Base-by-base conservation (phyloP, 768 basidiomycete genomes). In the Russula dissimulans region DNA sequence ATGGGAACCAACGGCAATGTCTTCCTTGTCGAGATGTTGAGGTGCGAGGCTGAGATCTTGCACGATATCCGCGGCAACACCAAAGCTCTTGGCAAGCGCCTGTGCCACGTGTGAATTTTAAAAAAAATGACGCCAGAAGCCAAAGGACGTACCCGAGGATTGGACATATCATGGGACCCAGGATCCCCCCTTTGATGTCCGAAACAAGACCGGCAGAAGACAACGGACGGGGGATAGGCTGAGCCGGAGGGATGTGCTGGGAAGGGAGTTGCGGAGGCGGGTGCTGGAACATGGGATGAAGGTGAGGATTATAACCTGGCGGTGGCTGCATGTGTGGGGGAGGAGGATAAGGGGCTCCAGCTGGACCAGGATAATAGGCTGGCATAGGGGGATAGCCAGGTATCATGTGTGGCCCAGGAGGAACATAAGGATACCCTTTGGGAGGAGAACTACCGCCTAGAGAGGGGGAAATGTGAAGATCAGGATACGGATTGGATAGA, bases 171-270 rank as follows among this genome's bases (percentile, higher is more conserved):
- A 64, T 89, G 84, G 6, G 83, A 80, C 61, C 86, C 81, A 4
- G 91, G 91, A 68, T 92, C 91, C 65, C 84, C 82, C 88, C 89
- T 68, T 84, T 87, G 66, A 84, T 80, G 57, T 80, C 73, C 4
- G 45, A 45, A 31, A 49, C 72, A 65, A 18, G 65, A 39, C 44
- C 62, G 38, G 45, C 67, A 26, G 72, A 67, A 15, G 70, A 67
- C 34, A 69, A 61, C 6, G 67, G 67, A 14, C 70, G 71, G 11
- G 67, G 62, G 26, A 68, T 67, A 29, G 71, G 68, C 12, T 72
- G 74, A 5, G 72, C 72, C 14, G 75, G 73, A 42, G 75, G 75
- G 49, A 74, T 70, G 57, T 73, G 72, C 56, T 72, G 76, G 9
- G 75, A 70, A 31, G 68, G 69, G 67, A 68, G 71, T 66, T 49